Base-by-base conservation (phyloP, 495 filamentous ascomycete genomes). In the Trichoderma gamsii region DNA sequence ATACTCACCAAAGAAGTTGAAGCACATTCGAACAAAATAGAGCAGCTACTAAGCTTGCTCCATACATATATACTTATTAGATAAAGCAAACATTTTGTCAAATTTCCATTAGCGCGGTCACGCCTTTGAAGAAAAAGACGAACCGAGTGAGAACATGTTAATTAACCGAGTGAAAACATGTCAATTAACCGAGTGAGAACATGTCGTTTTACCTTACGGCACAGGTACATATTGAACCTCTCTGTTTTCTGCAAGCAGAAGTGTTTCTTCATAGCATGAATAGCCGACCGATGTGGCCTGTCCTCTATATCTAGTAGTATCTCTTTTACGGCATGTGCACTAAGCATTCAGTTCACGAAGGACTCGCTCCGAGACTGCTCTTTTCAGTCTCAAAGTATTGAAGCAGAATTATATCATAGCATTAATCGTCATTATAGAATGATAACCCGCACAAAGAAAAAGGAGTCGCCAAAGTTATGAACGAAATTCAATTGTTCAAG, bases 21-120 rank as follows among this genome's bases (percentile, higher is more conserved):
- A 97, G 85, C 85, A 90, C 72, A 89, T 98, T 76, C 84, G 91
- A 78, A 95, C 95, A 70, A 99, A 99, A 85, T 99, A 81, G 67
- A 68, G 41, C 41, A 66, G 9, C 18, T 9, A 27, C 43, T 16
- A 27, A 18, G 41, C 2, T 16, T 41, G 41, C 49, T 23, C 12
- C 35, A 38, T 38, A 38, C 35, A 75, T 76, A 75, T 70, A 66
- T 70, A 64, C 63, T 8, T 43, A 41, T 44, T 65, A 43, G 64
- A 65, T 21, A 27, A 46, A 16, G 11, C 44, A 23, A 4, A 15
- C 9, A 21, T 32, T 16, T 16, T 32, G 27, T 21, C n/a, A 52
- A 15, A 49, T 49, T 49, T 49, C 11, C 9, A 21, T 52, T 25
- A 16, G 25, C n/a, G 49, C n/a, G n/a, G 8, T n/a, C 18, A 18